Evolutionary conservation across 768 basidiomycete genomes (phyloP), one percentile per base, ranked within the genome.

Genomic region (Hygrophorus russula): DNA sequence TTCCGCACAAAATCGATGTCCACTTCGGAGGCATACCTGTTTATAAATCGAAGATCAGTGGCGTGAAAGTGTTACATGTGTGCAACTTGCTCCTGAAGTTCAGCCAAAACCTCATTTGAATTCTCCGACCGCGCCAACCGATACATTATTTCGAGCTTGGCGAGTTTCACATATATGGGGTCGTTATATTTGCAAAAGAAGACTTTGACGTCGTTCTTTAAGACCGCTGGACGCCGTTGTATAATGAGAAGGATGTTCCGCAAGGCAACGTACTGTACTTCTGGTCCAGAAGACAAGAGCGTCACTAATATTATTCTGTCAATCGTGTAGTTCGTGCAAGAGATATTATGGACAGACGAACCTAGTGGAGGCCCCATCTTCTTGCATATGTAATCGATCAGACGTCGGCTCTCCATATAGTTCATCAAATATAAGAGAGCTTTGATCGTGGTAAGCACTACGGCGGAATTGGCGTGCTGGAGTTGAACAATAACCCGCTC

Each of bases 141-240:
- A 62, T 98, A 98, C 88, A 99, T 98, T 56, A 98, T 97, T 62
- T 98, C 96, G 41, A 99, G 70, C 55, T 99, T 98, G 39, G 93
- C 94, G 24, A 99, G 73, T 60, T 99, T 98, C 59, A 98, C 90
- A 59, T 98, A 99, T 52, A 98, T 96, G 2, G 96, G 96, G 55
- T 98, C 96, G 59, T 98, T 98, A 62, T 98, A 99, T 63, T 99
- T 98, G 84, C 92, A 97, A 66, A 99, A 99, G 66, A 99, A 98
- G 11, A 97, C 93, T 54, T 91, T 91, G 56, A 99, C 94, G 57
- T 98, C 96, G 63, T 96, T 96, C 63, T 87, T 87, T 33, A 99
- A 68, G 27, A 99, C 89, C 10, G 80, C 63, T 2, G 96, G 92
- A 24, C 96, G 75, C 38, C 94, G 78, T 65, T 98, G 96, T 49